Evolutionary conservation across 1,139 yeast species (phyloP).

Genomic region (Suhomyces ambrosiae): DNA sequence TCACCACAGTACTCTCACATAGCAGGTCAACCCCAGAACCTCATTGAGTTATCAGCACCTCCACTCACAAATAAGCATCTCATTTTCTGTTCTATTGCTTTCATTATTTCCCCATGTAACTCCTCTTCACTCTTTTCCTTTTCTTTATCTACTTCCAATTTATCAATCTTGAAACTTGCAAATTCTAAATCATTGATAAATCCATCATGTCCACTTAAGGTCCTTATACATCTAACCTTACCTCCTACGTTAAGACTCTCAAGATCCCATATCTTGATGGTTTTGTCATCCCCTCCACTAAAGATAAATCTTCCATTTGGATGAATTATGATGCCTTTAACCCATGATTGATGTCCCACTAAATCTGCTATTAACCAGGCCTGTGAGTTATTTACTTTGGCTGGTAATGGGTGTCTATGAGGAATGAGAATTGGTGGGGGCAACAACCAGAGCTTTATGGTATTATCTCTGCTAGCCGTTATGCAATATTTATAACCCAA

Average conservation of each 20-base stretch:
- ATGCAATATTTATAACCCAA: conserved; percentile 69
- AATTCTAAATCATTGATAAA: conserved; percentile 68
- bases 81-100: conserved; percentile 44
- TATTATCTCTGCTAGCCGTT: conserved; percentile 81
- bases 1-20: not conserved
- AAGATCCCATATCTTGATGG: conserved; percentile 80
- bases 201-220: conserved; percentile 68
- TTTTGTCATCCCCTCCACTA: conserved; percentile 79
- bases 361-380: conserved; percentile 60
- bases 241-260: conserved; percentile 44
- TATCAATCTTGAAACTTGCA: conserved; percentile 46
- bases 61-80: conserved; percentile 62
- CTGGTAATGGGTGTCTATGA: conserved; percentile 60
- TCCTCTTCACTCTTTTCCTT: conserved; percentile 19
- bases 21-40: conserved; percentile 48
- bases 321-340: conserved; percentile 67
- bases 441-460: conserved; percentile 73
- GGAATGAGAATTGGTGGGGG: conserved; percentile 61
- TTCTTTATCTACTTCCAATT: conserved; percentile 13
- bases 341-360: conserved; percentile 87
- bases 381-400: conserved; percentile 52
- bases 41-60: conserved; percentile 56
- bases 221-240: conserved; percentile 49
- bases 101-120: conserved; percentile 20
- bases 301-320: conserved; percentile 74